A percentile compares a stretch with the other conserved stretches of the same genome.
Evolutionary conservation across 768 basidiomycete genomes (phyloP).

Genomic region (Agaricus sinodeliciosus): DNA sequence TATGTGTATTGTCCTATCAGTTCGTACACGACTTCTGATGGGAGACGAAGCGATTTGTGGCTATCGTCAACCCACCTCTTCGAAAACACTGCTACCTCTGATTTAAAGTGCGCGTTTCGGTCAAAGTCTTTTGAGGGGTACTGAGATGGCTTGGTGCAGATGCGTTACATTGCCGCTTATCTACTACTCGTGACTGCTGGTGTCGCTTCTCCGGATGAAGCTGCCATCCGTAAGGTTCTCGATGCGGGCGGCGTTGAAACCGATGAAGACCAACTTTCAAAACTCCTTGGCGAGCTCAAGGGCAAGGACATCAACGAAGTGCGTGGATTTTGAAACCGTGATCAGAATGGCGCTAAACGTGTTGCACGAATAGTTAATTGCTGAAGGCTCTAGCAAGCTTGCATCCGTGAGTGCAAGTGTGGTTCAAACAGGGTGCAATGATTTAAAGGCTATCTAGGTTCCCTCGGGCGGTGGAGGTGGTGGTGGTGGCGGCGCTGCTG

Average conservation of each 20-base stretch:
- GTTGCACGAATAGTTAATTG: slow-evolving; percentile 58
- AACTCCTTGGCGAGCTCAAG: slow-evolving; percentile 82
- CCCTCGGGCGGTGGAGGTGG: slow-evolving; percentile 87
- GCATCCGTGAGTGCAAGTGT: slow-evolving; percentile 61
- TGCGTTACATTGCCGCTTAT: slow-evolving; percentile 94
- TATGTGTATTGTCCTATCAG: slow-evolving; percentile 19
- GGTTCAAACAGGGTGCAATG: not conserved
- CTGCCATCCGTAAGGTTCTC: slow-evolving; percentile 86
- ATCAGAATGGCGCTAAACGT: not conserved
- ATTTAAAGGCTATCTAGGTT: slow-evolving; percentile 38
- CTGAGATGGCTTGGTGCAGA: slow-evolving; percentile 32
- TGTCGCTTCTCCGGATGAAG: slow-evolving; percentile 79
- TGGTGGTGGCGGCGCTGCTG: slow-evolving; percentile 28
- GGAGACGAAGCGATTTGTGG: slow-evolving; percentile 79
- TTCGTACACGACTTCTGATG: not conserved
- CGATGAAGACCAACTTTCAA: slow-evolving; percentile 74
- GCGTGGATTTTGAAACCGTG: slow-evolving; percentile 17
- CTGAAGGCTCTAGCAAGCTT: slow-evolving; percentile 88
- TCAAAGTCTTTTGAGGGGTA: not conserved
- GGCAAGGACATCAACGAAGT: slow-evolving; percentile 87
- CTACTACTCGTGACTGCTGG: slow-evolving; percentile 95
- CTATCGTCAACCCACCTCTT: slow-evolving; percentile 49
- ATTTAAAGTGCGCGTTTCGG: slow-evolving; percentile 35
- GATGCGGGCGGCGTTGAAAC: slow-evolving; percentile 81
- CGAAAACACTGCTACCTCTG: slow-evolving; percentile 18